Evolutionary conservation across 1,139 yeast species (phyloP).

Genomic region (Yamadazyma dushanensis): DNA sequence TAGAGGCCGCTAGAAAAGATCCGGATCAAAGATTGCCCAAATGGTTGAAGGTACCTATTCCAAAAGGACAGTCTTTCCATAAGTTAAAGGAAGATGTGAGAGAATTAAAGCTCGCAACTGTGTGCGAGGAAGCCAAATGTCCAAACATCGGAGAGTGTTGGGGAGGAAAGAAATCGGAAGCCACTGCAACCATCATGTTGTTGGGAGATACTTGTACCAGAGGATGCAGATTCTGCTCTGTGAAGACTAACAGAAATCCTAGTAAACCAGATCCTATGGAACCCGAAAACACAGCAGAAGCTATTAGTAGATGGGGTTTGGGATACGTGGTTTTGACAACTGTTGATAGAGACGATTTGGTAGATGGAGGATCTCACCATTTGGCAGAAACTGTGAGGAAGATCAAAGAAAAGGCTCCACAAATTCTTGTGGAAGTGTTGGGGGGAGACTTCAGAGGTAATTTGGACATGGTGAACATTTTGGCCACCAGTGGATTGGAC

Average conservation of each 20-base stretch:
- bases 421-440: constrained; percentile 87
- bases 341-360: constrained; percentile 93
- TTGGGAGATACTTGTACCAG: constrained; percentile 98
- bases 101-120: constrained; percentile 88
- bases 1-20: constrained; percentile 62
- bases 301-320: constrained; percentile 96
- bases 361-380: constrained; percentile 93
- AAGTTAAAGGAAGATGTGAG: constrained; percentile 82
- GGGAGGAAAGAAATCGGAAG: constrained; percentile 95
- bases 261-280: constrained; percentile 91
- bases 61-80: constrained; percentile 83
- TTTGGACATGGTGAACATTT: constrained; percentile 70
- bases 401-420: constrained; percentile 87
- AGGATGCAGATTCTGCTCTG: constrained; percentile 97
- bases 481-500: constrained; percentile 87
- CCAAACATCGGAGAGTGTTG: constrained; percentile 99
- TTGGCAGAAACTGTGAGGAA: constrained; percentile 82
- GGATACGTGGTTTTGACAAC: constrained; percentile 98
- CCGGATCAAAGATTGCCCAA: constrained; percentile 75
- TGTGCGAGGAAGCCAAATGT: constrained; percentile 97
- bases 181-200: constrained; percentile 99
- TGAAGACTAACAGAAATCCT: constrained; percentile 87
- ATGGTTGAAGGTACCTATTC: constrained; percentile 95
- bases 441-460: constrained; percentile 97
- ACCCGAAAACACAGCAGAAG: constrained; percentile 97